phyloP scores from a whole-genome alignment of 2,329 filamentous ascomycete species.

The Teratosphaeria epicoccoides region DNA sequence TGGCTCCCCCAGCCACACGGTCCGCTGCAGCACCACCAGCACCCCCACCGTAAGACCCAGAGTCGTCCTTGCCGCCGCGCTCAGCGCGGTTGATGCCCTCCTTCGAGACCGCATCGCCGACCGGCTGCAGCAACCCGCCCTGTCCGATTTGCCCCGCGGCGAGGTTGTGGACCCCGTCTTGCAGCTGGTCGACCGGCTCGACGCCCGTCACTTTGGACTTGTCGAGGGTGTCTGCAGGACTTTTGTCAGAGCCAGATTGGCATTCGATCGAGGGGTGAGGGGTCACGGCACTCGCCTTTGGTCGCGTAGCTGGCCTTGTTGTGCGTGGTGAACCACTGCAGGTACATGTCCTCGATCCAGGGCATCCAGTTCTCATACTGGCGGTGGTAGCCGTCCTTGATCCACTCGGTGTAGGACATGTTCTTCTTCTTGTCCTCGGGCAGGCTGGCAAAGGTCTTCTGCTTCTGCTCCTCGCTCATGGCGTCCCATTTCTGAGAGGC shows the following conservation, averaged over 20 bases:
- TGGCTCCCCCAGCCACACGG: conserved; percentile 19
- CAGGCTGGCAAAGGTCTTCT: conserved; percentile 23
- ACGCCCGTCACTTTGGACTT: conserved; percentile 61
- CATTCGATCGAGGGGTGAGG: not conserved
- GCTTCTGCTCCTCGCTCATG: conserved; percentile 27
- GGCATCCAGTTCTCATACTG: conserved; percentile 68
- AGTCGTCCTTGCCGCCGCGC: conserved; percentile 52
- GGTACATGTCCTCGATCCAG: conserved; percentile 64
- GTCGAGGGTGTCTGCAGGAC: conserved; percentile 48
- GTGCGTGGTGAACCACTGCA: conserved; percentile 63
- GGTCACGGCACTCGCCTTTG: conserved; percentile 43
- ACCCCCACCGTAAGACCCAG: conserved; percentile 40
- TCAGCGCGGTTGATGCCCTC: conserved; percentile 58
- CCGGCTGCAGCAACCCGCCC: conserved; percentile 54
- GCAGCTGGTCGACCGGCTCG: conserved; percentile 55
- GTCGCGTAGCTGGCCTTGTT: conserved; percentile 65
- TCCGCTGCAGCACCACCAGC: conserved; percentile 27
- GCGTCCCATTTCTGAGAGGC: conserved; percentile 23
- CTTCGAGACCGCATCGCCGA: conserved; percentile 52
- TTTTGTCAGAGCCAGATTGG: not conserved
- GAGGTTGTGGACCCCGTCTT: conserved; percentile 55
- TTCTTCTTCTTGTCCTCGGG: conserved; percentile 24
- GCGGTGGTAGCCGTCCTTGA: conserved; percentile 54
- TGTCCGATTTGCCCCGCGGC: conserved; percentile 56
- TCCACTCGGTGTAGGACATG: conserved; percentile 42